Percentiles rank a stretch among this genome's conserved stretches.
These are phyloP conservation scores for Lentinula sp. DNA, from an alignment of 768 basidiomycete species.

Conservation along the genomic window DNA sequence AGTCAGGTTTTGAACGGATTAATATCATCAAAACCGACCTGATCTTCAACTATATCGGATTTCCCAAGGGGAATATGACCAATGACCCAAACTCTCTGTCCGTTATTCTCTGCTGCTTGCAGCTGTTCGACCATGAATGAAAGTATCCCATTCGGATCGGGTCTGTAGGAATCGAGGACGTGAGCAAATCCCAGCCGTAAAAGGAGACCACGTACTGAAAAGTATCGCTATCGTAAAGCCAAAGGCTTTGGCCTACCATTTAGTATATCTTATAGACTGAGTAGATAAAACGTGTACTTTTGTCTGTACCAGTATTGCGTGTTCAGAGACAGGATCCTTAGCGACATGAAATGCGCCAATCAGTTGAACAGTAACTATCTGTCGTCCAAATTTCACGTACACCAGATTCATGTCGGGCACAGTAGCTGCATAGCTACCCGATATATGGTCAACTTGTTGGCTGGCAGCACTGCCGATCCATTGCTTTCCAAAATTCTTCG, in stretches of 20 bases:
- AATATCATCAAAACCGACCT: constrained; percentile 6
- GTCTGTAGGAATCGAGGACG: constrained; percentile 9
- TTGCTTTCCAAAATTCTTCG: constrained; percentile 11
- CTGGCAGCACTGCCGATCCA: constrained; percentile 25
- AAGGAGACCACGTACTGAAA: constrained; percentile 18
- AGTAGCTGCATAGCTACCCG: constrained; percentile 27
- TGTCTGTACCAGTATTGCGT: constrained; percentile 33
- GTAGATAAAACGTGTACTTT: constrained; percentile 16
- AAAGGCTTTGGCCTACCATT: constrained; percentile 19
- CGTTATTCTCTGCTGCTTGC: constrained; percentile 29
- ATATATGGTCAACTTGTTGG: constrained; percentile 19
- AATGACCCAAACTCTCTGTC: constrained; percentile 33
- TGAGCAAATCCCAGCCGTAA: not conserved
- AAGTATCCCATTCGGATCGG: constrained; percentile 36
- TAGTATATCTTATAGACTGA: not conserved
- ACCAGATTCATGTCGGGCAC: constrained; percentile 25
- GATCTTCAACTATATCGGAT: constrained; percentile 18
- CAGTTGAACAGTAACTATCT: not conserved
- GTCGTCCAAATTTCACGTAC: constrained; percentile 8
- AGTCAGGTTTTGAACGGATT: not conserved
- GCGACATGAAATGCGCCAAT: not conserved
- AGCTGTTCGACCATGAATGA: constrained; percentile 30
- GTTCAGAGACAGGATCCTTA: constrained; percentile 32
- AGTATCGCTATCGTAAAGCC: constrained; percentile 32
- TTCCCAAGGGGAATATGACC: constrained; percentile 29